Percentiles rank a stretch among this genome's conserved stretches.
Evolutionary conservation across 768 basidiomycete genomes (phyloP).

Genomic region (Mycena floridula): DNA sequence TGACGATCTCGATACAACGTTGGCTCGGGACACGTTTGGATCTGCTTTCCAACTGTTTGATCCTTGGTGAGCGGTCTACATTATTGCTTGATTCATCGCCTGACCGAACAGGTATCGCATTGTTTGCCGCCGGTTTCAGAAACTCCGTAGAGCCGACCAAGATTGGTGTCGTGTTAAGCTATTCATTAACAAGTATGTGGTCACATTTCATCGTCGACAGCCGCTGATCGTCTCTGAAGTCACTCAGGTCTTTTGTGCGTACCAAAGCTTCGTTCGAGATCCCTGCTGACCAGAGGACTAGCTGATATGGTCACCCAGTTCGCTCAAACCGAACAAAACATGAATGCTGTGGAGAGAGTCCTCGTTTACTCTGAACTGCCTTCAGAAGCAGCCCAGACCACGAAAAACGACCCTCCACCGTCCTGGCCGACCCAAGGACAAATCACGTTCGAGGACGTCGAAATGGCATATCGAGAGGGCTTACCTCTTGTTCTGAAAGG

Average conservation of each 20-base stretch:
- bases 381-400: slow-evolving; percentile 42
- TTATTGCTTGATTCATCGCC: too few species aligned
- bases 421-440: slow-evolving; percentile 47
- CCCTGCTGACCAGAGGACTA: slow-evolving; percentile 11
- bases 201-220: not conserved
- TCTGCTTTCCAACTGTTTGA: slow-evolving; percentile 57
- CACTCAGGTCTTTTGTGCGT: slow-evolving; percentile 48
- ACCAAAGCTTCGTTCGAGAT: too few species aligned
- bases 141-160: slow-evolving; percentile 50
- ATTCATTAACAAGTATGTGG: slow-evolving; percentile 43
- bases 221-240: too few species aligned
- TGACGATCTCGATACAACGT: slow-evolving; percentile 59
- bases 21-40: slow-evolving; percentile 64
- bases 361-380: slow-evolving; percentile 62
- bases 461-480: slow-evolving; percentile 53
- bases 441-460: slow-evolving; percentile 50
- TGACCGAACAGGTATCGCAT: too few species aligned
- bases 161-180: slow-evolving; percentile 56
- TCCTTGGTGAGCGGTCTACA: too few species aligned
- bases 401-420: slow-evolving; percentile 37
- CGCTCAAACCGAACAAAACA: slow-evolving; percentile 61
- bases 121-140: slow-evolving; percentile 63
- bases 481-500: slow-evolving; percentile 61
- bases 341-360: slow-evolving; percentile 69
- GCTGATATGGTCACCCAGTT: slow-evolving; percentile 51